phyloP scores from a whole-genome alignment of 306 rosid species.

The Cicer judaicum region DNA sequence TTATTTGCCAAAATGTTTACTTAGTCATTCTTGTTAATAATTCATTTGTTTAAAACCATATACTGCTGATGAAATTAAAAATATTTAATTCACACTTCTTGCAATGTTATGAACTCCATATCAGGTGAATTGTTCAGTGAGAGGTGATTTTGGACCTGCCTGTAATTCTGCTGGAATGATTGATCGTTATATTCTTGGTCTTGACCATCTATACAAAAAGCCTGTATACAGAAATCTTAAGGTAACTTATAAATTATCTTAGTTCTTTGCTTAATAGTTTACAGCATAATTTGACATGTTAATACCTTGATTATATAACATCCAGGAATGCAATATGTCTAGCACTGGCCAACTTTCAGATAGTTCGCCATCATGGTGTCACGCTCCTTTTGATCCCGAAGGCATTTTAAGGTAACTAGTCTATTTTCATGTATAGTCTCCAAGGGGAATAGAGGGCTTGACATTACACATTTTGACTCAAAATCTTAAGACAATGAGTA shows the following conservation, averaged over 20 bases:
- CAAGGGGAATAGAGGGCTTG: background rate
- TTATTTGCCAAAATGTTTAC: conserved; percentile 7
- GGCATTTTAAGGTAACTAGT: conserved; percentile 81
- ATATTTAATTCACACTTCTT: conserved; percentile 21
- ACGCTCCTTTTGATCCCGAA: conserved; percentile 93
- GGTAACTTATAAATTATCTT: conserved; percentile 55
- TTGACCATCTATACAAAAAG: conserved; percentile 73
- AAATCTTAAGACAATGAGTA: background rate
- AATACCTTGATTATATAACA: conserved; percentile 48
- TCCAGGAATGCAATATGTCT: conserved; percentile 79
- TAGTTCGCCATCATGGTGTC: conserved; percentile 86
- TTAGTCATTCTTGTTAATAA: background rate
- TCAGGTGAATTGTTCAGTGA: conserved; percentile 85
- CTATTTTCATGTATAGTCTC: conserved; percentile 13
- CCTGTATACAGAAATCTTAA: conserved; percentile 84
- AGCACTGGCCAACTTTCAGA: conserved; percentile 64
- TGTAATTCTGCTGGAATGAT: conserved; percentile 95
- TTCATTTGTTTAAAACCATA: background rate
- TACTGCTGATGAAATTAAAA: conserved; percentile 11
- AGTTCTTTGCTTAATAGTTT: conserved; percentile 34
- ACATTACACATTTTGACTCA: background rate
- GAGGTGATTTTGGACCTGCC: conserved; percentile 91
- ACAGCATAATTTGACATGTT: conserved; percentile 11
- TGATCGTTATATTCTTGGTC: conserved; percentile 80
- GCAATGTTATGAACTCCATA: conserved; percentile 47